Percentiles rank a stretch among this genome's conserved stretches.
Evolutionary conservation across 192 early-diverging fungal genomes (phyloP).

Genomic region (Rhizoclosmatium globosum): DNA sequence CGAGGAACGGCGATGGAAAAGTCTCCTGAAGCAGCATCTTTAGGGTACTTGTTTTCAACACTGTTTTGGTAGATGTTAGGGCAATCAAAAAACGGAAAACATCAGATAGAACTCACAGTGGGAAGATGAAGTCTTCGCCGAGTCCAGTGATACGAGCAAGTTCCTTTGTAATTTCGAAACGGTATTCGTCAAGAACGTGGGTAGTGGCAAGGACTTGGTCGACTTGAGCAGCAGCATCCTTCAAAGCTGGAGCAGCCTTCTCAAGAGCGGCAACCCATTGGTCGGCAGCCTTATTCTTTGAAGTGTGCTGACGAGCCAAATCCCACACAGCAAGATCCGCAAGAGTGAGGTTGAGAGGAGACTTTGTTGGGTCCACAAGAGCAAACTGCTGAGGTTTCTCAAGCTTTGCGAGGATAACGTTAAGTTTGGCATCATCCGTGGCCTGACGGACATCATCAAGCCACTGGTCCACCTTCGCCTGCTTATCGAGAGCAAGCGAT

Average conservation of each 20-base stretch:
- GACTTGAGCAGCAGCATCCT: conserved; percentile 25
- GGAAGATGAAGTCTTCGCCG: conserved; percentile 3
- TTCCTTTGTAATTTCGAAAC: conserved; percentile 31
- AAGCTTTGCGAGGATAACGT: neutral
- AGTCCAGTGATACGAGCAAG: conserved; percentile 32
- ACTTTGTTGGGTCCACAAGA: conserved; percentile 6
- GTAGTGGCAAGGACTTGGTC: conserved; percentile 14
- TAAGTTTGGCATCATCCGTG: too few species aligned
- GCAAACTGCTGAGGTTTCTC: neutral
- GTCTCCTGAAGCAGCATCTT: conserved; percentile 38
- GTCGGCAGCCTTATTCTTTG: conserved; percentile 7
- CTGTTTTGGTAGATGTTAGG: neutral
- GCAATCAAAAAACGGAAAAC: neutral
- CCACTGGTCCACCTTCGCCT: conserved; percentile 10
- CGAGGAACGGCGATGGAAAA: conserved; percentile 42
- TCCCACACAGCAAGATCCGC: conserved; percentile 42
- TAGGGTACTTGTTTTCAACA: conserved; percentile 39
- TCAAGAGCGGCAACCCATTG: conserved; percentile 35
- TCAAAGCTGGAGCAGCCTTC: neutral
- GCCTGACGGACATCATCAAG: neutral
- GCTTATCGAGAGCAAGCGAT: conserved; percentile 11
- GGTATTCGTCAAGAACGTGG: conserved; percentile 38
- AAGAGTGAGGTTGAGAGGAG: conserved; percentile 4
- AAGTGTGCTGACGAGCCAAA: conserved; percentile 13
- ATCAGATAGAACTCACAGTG: conserved; percentile 12